Percentiles rank a stretch among this genome's conserved stretches.
phyloP scores from a whole-genome alignment of 495 filamentous ascomycete genomes.

The Oleoguttula mirabilis region DNA sequence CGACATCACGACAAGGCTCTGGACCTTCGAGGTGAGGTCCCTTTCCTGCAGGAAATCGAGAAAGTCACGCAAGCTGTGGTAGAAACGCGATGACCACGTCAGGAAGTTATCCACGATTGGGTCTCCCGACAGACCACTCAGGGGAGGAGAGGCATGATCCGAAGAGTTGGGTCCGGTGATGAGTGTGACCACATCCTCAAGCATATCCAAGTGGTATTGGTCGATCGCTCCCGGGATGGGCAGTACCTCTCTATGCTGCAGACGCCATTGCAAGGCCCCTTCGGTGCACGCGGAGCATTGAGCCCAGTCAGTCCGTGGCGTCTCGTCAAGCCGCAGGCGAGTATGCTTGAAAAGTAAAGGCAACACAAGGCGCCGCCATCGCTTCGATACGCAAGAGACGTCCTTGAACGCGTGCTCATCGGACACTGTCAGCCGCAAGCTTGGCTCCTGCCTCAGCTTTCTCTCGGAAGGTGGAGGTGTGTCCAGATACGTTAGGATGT shows the following conservation, averaged over 20 bases:
- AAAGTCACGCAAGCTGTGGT: slow-evolving; percentile 9
- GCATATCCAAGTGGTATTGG: background rate
- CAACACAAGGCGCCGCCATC: slow-evolving; percentile 11
- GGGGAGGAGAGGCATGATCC: background rate
- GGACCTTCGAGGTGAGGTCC: background rate
- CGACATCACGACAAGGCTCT: slow-evolving; percentile 8
- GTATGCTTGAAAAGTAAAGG: slow-evolving; percentile 18
- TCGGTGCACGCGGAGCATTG: slow-evolving; percentile 2
- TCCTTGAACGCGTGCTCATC: slow-evolving; percentile 10
- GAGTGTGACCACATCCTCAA: background rate
- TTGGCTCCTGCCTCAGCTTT: slow-evolving; percentile 16
- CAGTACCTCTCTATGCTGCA: background rate
- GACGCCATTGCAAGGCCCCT: background rate
- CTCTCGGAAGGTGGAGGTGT: slow-evolving; percentile 13
- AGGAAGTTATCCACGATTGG: background rate
- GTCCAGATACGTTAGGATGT: slow-evolving; percentile 19
- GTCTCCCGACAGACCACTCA: background rate
- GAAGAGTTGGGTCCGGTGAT: background rate
- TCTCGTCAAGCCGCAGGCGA: slow-evolving; percentile 8
- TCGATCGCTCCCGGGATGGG: background rate
- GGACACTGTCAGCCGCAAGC: slow-evolving; percentile 5
- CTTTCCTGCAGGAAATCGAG: slow-evolving; percentile 1
- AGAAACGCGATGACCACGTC: slow-evolving; percentile 4
- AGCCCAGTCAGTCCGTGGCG: background rate
- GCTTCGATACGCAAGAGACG: slow-evolving; percentile 14